Base-by-base conservation (phyloP, 495 filamentous ascomycete species). In the Amniculicola lignicola region DNA sequence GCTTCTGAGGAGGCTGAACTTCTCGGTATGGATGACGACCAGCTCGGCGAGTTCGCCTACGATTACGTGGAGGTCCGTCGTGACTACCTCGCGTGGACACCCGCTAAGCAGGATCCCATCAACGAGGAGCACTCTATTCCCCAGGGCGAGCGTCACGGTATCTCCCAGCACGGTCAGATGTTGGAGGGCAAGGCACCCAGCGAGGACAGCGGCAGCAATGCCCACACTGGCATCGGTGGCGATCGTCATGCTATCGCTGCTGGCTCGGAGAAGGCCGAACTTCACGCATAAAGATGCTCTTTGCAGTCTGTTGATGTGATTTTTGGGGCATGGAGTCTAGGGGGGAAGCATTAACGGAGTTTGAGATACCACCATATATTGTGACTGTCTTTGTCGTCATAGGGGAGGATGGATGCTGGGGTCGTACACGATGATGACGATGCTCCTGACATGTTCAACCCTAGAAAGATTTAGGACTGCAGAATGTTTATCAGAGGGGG, bases 41-140 rank as follows among this genome's bases (percentile, higher is more conserved):
- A 98, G 69, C 86, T 96, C 28, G 93, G 93, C 67, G 93, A 98
- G 72, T 98, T 98, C 67, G 94, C 93, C 5, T 98, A 98, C 75
- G 93, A 98, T 72, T 98, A 98, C 70, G 93, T 98, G 62, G 93
- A 98, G 77, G 93, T 98, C 56, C 85, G 93, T 52, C 83, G 93
- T 55, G 93, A 98, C 70, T 98, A 96, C 76, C 82, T 96, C 14
- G 93, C 93, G 39, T 98, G 93, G 93, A 96, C 89, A 3, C 92
- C 93, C 0, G 87, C 89, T 51, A 88, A 88, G 70, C 67, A 72
- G 31, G 83, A 87, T 28, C 77, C 76, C 14, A 66, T 72, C 28
- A 75, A 72, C 27, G 79, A 78, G 41, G 80, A 84, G 36, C 79
- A 84, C 64, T 74, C 85, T 57, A 80, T 86, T 54, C 77, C 83